Evolutionary conservation across 345 rosid species (phyloP), one percentile per base, ranked within the genome.

Genomic region (Kandelia obovata): DNA sequence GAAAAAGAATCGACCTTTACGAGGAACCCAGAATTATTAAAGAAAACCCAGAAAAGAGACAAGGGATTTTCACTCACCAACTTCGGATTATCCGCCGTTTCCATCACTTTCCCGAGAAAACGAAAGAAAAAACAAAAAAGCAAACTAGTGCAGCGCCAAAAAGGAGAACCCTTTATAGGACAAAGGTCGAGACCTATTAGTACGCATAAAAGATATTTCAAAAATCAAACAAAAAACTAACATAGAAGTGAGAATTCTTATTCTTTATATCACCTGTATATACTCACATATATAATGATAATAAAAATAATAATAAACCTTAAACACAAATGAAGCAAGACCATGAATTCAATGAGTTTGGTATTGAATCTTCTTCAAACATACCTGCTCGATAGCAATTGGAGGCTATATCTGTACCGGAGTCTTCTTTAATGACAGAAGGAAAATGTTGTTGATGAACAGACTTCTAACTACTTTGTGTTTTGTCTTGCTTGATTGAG

Each of bases 51-150:
- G 68, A 72, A 39, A 64, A 21, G 34, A 15, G 10, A 7, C 0
- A 6, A 4, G 17, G 17, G 16, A 21, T 1, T 8, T 32, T 31
- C 52, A 32, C 86, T 83, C 59, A 82, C 91, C 85, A 81, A 30
- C 85, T 83, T 86, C 62, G 88, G 77, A 66, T 73, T 81, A 32
- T 83, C 91, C 84, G 80, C 82, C 83, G 67, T 76, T 62, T 80
- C 84, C 80, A 62, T 75, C 57, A 73, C 66, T 78, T 69, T 77
- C 75, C 56, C 35, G 53, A 67, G 73, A 61, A 73, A 76, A 58
- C 32, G 64, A 57, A 59, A 21, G 13, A 8, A 56, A 25, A 46
- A 59, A 28, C 30, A 43, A 59, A 58, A 39, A 46, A 4, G 23
- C 6, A 8, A 5, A 27, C 37, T 31, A 70, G 1, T 10, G 67